Base-by-base conservation (phyloP, 805 yeast species). In the Hanseniaspora pseudoguilliermondii region DNA sequence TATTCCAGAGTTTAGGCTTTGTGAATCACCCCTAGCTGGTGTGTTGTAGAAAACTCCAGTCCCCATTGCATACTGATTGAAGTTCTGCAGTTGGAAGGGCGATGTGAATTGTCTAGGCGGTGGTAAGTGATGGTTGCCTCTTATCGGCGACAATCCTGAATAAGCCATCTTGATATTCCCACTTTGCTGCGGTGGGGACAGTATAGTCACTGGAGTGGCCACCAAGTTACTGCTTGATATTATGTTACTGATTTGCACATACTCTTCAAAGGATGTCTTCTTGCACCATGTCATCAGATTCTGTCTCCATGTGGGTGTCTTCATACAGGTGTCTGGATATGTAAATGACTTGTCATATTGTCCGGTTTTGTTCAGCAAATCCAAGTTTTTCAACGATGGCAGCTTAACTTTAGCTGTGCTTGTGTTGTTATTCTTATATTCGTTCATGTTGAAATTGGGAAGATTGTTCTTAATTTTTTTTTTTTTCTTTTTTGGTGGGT, bases 301-400 rank as follows among this genome's bases (percentile, higher is more conserved):
- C 35, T 65, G 62, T 49, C 62, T 66, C 71, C 71, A 68, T 23
- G 60, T 40, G 20, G 68, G 62, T 0, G 70, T 69, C 8, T 48
- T 57, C 39, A 63, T 64, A 16, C 70, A 65, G 2, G 72, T 69
- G 49, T 69, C 72, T 11, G 72, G 71, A 56, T 67, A 69, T 21
- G 60, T 55, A 44, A 59, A 59, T 11, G 71, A 65, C 48, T 63
- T 60, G 55, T 66, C 67, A 57, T 66, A 70, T 7, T 62, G 53
- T 21, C 62, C 59, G 10, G 63, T 66, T 55, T 66, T 62, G 3
- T 68, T 69, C 29, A 68, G 52, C 41, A 69, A 57, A 55, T 66
- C 63, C 39, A 69, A 57, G 56, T 69, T 65, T 54, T 62, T 63
- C 18, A 69, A 59, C 3, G 70, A 62, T n/a, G 71, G 71, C 43